Percentiles rank a stretch among this genome's conserved stretches.
Evolutionary conservation across 2,329 filamentous ascomycete genomes (phyloP).

Genomic region (Cordyceps tenuipes): DNA sequence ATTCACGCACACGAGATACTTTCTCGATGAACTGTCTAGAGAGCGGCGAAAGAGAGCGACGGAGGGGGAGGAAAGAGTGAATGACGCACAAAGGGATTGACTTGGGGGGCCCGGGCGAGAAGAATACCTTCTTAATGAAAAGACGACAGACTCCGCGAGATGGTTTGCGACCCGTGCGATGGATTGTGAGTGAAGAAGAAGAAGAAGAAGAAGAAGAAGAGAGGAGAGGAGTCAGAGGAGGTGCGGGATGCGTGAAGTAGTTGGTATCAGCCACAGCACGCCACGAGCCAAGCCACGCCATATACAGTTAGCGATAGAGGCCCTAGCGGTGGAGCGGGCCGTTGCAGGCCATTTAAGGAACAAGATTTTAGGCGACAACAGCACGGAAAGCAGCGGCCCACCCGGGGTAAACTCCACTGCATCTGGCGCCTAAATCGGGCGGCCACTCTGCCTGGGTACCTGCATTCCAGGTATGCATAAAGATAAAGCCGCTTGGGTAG

Average conservation of each 20-base stretch:
- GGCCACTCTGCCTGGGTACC: background rate
- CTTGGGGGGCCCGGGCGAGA: conserved; percentile 49
- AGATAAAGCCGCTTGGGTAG: background rate
- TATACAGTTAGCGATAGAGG: background rate
- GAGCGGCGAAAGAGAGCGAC: conserved; percentile 45
- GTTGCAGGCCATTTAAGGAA: background rate
- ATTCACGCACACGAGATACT: conserved; percentile 7
- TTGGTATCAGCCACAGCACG: conserved; percentile 23
- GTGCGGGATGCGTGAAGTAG: conserved; percentile 20
- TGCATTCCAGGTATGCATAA: background rate
- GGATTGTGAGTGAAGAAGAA: conserved; percentile 44
- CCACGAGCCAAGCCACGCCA: conserved; percentile 4
- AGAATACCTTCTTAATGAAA: conserved; percentile 35
- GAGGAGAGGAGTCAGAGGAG: conserved; percentile 23
- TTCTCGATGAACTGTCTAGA: conserved; percentile 26
- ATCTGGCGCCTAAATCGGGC: background rate
- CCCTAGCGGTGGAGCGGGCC: background rate
- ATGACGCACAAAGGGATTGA: conserved; percentile 31
- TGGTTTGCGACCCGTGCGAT: conserved; percentile 51
- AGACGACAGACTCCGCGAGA: conserved; percentile 43
- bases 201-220: conserved; percentile 33
- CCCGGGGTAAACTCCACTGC: conserved; percentile 6
- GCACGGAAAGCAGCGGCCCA: background rate
- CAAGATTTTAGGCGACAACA: background rate
- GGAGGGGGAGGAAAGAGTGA: conserved; percentile 24